phyloP scores from a whole-genome alignment of 495 filamentous ascomycete genomes.

The Trichocladium uniseriatum region DNA sequence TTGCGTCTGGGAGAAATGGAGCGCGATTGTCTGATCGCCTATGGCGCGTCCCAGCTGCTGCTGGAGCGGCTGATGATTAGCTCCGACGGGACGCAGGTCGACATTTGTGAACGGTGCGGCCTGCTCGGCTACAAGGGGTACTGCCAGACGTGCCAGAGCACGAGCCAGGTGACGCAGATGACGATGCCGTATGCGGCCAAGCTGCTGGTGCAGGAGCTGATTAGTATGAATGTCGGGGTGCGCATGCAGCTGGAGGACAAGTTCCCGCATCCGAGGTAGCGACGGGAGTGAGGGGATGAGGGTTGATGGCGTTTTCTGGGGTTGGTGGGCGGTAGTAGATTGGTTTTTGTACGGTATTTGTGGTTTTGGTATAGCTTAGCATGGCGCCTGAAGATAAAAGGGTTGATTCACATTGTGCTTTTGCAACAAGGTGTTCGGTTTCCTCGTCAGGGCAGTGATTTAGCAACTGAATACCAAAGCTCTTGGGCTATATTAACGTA shows the following conservation, averaged over 20 bases:
- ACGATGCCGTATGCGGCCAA: slow-evolving; percentile 99
- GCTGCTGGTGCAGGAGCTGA: slow-evolving; percentile 87
- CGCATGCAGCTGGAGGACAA: slow-evolving; percentile 80
- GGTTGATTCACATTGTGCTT: not conserved
- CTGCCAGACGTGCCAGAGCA: slow-evolving; percentile 83
- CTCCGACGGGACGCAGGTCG: slow-evolving; percentile 79
- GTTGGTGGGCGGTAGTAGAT: not conserved
- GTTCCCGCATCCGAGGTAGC: slow-evolving; percentile 54
- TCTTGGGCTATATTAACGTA: no score
- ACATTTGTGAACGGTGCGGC: slow-evolving; percentile 86
- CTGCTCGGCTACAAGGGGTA: slow-evolving; percentile 91
- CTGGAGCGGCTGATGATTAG: slow-evolving; percentile 92
- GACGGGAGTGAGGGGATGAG: not conserved
- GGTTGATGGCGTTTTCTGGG: not conserved
- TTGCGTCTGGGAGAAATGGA: slow-evolving; percentile 98
- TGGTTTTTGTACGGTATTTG: not conserved
- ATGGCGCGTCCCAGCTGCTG: slow-evolving; percentile 84
- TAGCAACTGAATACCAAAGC: no score
- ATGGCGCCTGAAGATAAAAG: not conserved
- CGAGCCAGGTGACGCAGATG: slow-evolving; percentile 73
- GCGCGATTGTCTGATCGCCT: slow-evolving; percentile 92
- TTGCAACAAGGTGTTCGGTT: not conserved
- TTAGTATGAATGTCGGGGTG: slow-evolving; percentile 95
- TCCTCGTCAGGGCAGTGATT: no score
- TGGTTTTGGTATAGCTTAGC: slow-evolving; percentile 3